Percentiles rank a stretch among this genome's conserved stretches.
These are phyloP conservation scores for Acephala macrosclerotiorum DNA, from an alignment of 2,329 filamentous ascomycete genomes.

Conservation along the genomic window DNA sequence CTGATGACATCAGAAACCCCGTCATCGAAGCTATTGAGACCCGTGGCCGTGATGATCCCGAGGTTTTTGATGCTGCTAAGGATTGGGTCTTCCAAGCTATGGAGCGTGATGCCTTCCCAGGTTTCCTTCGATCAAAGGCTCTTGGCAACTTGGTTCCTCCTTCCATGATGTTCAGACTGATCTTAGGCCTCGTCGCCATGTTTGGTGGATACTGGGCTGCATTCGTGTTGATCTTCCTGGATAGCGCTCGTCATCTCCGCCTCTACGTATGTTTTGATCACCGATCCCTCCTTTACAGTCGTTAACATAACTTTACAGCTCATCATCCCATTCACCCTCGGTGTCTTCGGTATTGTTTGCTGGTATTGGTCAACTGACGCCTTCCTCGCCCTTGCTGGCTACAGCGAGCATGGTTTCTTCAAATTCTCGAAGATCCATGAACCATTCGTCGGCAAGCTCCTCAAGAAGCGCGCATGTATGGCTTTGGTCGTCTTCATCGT, in stretches of 20 bases:
- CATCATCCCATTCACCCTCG: constrained; percentile 90
- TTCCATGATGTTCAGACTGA: constrained; percentile 84
- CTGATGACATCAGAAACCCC: constrained; percentile 83
- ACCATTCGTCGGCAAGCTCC: constrained; percentile 86
- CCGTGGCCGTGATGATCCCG: constrained; percentile 90
- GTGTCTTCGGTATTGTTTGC: constrained; percentile 85
- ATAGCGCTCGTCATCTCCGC: constrained; percentile 75
- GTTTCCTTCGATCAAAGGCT: constrained; percentile 93
- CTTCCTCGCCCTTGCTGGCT: constrained; percentile 84
- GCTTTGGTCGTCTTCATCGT: constrained; percentile 78
- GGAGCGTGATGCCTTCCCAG: constrained; percentile 98
- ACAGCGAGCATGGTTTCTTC: constrained; percentile 96
- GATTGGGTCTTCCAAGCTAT: constrained; percentile 99
- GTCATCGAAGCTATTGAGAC: constrained; percentile 91
- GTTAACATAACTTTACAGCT: constrained; percentile 52
- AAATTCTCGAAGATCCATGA: constrained; percentile 88
- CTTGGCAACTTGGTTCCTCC: constrained; percentile 94
- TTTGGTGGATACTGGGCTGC: constrained; percentile 94
- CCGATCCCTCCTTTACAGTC: background rate
- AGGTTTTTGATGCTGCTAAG: constrained; percentile 96
- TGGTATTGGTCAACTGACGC: constrained; percentile 98
- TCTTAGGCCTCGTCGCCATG: constrained; percentile 84
- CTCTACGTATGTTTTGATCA: constrained; percentile 75
- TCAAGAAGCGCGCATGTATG: constrained; percentile 84
- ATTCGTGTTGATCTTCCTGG: constrained; percentile 91